Evolutionary conservation across 192 early-diverging fungal species (phyloP), one percentile per base, ranked within the genome.

Genomic region (Entomortierella chlamydospora): DNA sequence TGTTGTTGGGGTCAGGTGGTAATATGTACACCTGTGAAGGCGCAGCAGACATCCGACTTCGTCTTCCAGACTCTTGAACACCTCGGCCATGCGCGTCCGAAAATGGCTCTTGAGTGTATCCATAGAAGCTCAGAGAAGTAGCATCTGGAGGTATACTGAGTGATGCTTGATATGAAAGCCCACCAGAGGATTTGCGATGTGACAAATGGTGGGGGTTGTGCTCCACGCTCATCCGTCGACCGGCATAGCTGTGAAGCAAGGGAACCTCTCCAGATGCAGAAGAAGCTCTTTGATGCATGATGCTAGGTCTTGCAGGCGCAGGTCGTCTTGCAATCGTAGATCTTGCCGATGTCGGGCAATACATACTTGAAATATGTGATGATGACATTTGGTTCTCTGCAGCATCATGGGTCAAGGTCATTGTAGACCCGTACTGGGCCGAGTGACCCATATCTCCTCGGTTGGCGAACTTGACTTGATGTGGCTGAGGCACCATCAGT

Each of bases 1-100:
- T 79, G 57, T 66, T 70, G 25, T 51, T 42, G 37, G 68, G 61
- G 39, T 79, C 63, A 0, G 57, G 56, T 13, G 76, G 67, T 13
- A 79, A 23, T 7, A 79, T 41, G 41, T 55, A 79, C n/a, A 79
- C 52, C 26, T 79, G 76, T 0, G 76, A 79, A 4, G 76, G 67
- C 18, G 76, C 76, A 18, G 34, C 18, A 11, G 76, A 79, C 25
- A 70, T 33, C 1, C 68, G 67, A 65, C 68, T 66, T 15, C 20
- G 56, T 1, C 68, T 31, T n/a, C 61, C 67, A 0, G 67, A 37
- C 17, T 69, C 47, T 2, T 22, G 29, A 18, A 37, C 50, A 0
- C 28, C 31, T 23, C 25, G 42, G 8, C 22, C 47, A 1, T 12
- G 41, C 12, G 18, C 13, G 17, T 77, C 60, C 33, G 39, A 6